Percentiles rank a stretch among this genome's conserved stretches.
Conservation (phyloP, 257 asterid species). For the Linderniella brevidens region DNA sequence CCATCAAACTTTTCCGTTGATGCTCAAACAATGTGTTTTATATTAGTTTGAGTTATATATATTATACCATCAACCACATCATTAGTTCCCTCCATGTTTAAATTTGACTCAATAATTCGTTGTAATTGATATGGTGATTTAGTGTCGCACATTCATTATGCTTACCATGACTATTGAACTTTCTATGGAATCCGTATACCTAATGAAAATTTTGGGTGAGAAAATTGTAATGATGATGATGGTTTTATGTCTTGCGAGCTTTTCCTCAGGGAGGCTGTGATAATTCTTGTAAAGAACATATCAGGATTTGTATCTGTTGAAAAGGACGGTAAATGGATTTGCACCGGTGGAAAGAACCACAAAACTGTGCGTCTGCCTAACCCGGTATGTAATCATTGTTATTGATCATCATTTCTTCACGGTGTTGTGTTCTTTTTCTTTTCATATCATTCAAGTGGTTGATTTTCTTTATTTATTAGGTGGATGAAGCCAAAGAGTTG, state of each 20-base stretch:
- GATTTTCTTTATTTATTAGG: conserved; percentile 24
- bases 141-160: no score
- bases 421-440: background rate
- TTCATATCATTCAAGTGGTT: conserved; percentile 8
- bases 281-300: conserved; percentile 45
- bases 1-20: no score
- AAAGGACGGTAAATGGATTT: conserved; percentile 61
- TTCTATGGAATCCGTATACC: background rate
- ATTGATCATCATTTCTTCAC: conserved; percentile 2
- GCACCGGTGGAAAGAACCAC: conserved; percentile 33
- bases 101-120: no score
- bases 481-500: conserved; percentile 42
- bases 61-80: no score
- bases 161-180: no score
- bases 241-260: conserved; percentile 1
- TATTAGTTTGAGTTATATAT: no score
- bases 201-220: conserved; percentile 1
- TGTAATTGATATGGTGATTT: no score
- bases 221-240: conserved; percentile 7
- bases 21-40: no score
- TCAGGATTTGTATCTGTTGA: conserved; percentile 50
- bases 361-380: conserved; percentile 31
- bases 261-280: conserved; percentile 51
- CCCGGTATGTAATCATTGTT: conserved; percentile 35
- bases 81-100: no score